phyloP scores from a whole-genome alignment of 495 filamentous ascomycete species.

The Hypomontagnella monticulosa region DNA sequence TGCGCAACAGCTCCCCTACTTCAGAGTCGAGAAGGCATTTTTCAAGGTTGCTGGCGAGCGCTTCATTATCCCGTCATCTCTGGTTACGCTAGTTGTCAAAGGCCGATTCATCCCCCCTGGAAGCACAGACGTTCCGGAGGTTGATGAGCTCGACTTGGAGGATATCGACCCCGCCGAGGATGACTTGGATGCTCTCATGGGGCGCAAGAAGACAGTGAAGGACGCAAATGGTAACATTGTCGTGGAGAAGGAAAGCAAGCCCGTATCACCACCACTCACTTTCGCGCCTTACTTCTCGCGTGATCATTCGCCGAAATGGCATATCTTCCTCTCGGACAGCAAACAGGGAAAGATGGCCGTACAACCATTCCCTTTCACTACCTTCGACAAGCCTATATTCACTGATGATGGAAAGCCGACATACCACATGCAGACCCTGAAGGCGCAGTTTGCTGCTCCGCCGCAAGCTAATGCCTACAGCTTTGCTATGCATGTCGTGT shows the following conservation, averaged over 20 bases:
- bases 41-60: conserved; percentile 98
- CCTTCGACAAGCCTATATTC: conserved; percentile 87
- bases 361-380: conserved; percentile 88
- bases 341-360: conserved; percentile 96
- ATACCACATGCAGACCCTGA: conserved; percentile 92
- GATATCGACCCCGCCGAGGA: conserved; percentile 94
- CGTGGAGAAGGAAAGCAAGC: conserved; percentile 60
- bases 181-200: conserved; percentile 87
- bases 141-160: conserved; percentile 81
- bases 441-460: conserved; percentile 96
- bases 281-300: conserved; percentile 89
- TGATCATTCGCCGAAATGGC: conserved; percentile 89
- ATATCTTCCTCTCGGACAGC: conserved; percentile 90
- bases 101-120: conserved; percentile 93
- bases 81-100: conserved; percentile 95
- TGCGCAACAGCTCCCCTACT: conserved; percentile 80
- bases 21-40: conserved; percentile 92
- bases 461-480: conserved; percentile 91
- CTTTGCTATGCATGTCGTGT: conserved; percentile 90
- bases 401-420: conserved; percentile 79
- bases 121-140: conserved; percentile 71
- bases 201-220: conserved; percentile 74
- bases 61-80: conserved; percentile 88
- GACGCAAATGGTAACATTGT: conserved; percentile 63
- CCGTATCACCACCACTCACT: conserved; percentile 80